Base-by-base conservation (phyloP, 208 protist genomes). In the Porcisia deanei region DNA sequence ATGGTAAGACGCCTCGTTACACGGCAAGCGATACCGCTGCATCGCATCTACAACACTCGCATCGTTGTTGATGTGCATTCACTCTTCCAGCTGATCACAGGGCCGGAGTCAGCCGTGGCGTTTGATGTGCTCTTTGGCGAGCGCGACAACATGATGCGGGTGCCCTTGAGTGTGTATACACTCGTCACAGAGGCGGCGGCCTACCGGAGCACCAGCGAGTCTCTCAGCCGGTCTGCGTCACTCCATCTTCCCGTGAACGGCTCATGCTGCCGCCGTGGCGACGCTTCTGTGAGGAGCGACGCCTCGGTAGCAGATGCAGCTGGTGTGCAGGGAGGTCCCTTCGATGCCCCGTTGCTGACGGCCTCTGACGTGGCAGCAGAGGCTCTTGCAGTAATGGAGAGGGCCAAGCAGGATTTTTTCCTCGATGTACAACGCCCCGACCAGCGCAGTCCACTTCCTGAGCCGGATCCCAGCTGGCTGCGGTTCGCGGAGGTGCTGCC, bases 81-180 rank as follows among this genome's bases (percentile, higher is more conserved):
- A 1, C 69, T 97, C 30, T 85, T 92, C 49, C 86, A 89, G 34
- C 76, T 97, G 30, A 68, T 86, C 52, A 86, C 73, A 41, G 80
- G 78, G 41, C 53, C 59, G 0, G 57, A 80, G 52, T 87, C 80
- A 16, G 78, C 69, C 8, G 70, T 20, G 20, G 60, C 85, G n/a
- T 97, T 88, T 64, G 78, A 91, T 53, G 69, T 75, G 22, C 71
- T 93, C 18, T 94, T 91, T 75, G 63, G 77, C 37, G 71, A 63
- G 30, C 71, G 89, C 34, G 83, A 82, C 63, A 95, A 97, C 72
- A 88, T 92, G 88, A 88, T 97, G 79, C 89, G 93, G 14, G 77
- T 97, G n/a, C 88, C 93, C 25, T 52, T 75, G 45, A 76, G 79
- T 47, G 90, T 92, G 77, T 71, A 85, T 68, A 63, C 81, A 45